A percentile compares a stretch with the other conserved stretches of the same genome.
Conservation (phyloP, 108 stramenopile species). For the Nannochloropsis gaditana region DNA sequence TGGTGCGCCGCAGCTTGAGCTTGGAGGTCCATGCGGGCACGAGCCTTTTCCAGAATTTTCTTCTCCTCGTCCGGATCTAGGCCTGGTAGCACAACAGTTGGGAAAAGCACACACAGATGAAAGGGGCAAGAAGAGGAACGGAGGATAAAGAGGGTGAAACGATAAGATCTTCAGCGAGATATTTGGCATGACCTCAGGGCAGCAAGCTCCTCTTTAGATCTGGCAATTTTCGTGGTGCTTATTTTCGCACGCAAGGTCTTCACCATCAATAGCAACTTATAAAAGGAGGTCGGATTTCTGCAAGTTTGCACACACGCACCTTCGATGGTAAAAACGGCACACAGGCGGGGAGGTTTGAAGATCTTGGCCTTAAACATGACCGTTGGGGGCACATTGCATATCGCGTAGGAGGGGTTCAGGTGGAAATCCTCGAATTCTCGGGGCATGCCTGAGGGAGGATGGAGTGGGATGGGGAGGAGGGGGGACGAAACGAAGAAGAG, state of each 20-base stretch:
- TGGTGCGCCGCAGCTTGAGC: not conserved
- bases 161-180: too few relatives aligned
- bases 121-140: not conserved
- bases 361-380: conserved; percentile 51
- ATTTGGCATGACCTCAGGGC: too few relatives aligned
- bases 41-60: not conserved
- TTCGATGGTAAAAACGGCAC: conserved; percentile 35
- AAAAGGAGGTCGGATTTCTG: too few relatives aligned
- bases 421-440: not conserved
- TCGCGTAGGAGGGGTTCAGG: conserved; percentile 24
- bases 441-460: not conserved
- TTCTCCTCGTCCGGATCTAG: not conserved
- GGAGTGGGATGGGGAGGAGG: not conserved
- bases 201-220: too few relatives aligned
- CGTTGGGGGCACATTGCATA: conserved; percentile 42
- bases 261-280: too few relatives aligned
- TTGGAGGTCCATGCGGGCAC: not conserved
- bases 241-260: too few relatives aligned
- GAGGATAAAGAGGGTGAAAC: not conserved
- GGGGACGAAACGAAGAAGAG: not conserved
- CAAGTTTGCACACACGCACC: conserved; percentile 12
- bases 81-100: not conserved
- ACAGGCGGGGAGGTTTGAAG: conserved; percentile 44
- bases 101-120: too few relatives aligned
- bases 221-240: too few relatives aligned